A percentile compares a stretch with the other conserved stretches of the same genome.
phyloP scores from a whole-genome alignment of 768 basidiomycete species.

The Boletus rubropictus region DNA sequence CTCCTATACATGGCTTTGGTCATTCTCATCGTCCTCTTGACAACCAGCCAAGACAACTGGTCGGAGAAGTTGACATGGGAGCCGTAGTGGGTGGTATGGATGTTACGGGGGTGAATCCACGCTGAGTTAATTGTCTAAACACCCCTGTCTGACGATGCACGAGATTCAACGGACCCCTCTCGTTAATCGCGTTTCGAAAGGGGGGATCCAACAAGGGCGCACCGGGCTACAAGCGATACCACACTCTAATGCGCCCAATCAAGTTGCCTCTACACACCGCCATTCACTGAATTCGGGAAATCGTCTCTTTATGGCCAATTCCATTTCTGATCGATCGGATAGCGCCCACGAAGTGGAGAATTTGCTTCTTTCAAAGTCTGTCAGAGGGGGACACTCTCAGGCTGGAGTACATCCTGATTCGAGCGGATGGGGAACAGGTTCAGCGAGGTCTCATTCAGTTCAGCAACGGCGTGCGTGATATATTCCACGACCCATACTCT shows the following conservation, averaged over 20 bases:
- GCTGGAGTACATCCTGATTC: constrained; percentile 19
- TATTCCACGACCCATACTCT: background rate
- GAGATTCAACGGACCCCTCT: constrained; percentile 72
- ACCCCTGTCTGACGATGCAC: constrained; percentile 3
- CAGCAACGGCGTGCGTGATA: constrained; percentile 26
- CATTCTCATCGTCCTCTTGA: constrained; percentile 16
- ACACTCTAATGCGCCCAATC: constrained; percentile 22
- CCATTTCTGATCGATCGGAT: constrained; percentile 54
- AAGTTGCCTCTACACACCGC: constrained; percentile 30
- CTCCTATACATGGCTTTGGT: constrained; percentile 17
- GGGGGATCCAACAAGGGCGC: constrained; percentile 30
- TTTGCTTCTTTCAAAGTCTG: constrained; percentile 38
- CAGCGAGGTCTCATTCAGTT: constrained; percentile 19
- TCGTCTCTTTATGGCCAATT: constrained; percentile 39
- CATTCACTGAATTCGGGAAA: constrained; percentile 39
- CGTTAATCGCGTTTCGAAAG: constrained; percentile 40
- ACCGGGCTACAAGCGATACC: constrained; percentile 27
- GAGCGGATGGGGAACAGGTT: constrained; percentile 35
- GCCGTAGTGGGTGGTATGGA: constrained; percentile 64
- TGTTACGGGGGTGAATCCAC: constrained; percentile 45
- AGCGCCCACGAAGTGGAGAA: constrained; percentile 73
- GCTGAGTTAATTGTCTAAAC: background rate
- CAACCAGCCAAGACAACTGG: constrained; percentile 15
- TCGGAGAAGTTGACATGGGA: constrained; percentile 40
- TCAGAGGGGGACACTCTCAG: constrained; percentile 15